Conservation (phyloP, 257 asterid species). For the Plantago major region DNA sequence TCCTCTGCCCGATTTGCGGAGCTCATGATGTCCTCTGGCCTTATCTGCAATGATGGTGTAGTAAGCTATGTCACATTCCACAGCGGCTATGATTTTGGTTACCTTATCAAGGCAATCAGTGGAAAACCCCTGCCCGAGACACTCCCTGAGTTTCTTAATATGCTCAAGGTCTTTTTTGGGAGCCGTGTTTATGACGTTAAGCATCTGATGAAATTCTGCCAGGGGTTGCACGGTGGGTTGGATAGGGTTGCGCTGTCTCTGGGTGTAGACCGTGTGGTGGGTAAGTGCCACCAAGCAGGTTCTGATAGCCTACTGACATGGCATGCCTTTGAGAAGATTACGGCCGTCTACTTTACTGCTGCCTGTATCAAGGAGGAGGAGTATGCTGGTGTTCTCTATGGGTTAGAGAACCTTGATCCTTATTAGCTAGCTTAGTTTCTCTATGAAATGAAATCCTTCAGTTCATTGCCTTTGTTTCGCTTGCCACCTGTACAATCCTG, state of each 20-base stretch:
- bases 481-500: no score
- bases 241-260: constrained; percentile 59
- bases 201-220: constrained; percentile 59
- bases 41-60: constrained; percentile 51
- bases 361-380: constrained; percentile 35
- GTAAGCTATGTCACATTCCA: constrained; percentile 55
- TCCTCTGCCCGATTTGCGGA: constrained; percentile 51
- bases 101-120: constrained; percentile 56
- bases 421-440: no score
- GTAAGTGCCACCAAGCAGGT: constrained; percentile 81
- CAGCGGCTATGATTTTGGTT: constrained; percentile 75
- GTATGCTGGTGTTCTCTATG: constrained; percentile 75
- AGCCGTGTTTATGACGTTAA: constrained; percentile 69
- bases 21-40: constrained; percentile 64
- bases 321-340: constrained; percentile 61
- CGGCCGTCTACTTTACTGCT: constrained; percentile 40
- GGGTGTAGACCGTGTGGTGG: constrained; percentile 49
- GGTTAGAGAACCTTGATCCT: constrained; percentile 44
- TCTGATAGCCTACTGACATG: constrained; percentile 81
- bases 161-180: constrained; percentile 59
- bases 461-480: no score
- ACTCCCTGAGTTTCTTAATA: constrained; percentile 40
- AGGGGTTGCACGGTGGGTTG: constrained; percentile 69
- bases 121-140: constrained; percentile 49
- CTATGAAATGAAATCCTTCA: no score